phyloP scores from a whole-genome alignment of 352 stramenopile species.

The Pythium utonaiense region DNA sequence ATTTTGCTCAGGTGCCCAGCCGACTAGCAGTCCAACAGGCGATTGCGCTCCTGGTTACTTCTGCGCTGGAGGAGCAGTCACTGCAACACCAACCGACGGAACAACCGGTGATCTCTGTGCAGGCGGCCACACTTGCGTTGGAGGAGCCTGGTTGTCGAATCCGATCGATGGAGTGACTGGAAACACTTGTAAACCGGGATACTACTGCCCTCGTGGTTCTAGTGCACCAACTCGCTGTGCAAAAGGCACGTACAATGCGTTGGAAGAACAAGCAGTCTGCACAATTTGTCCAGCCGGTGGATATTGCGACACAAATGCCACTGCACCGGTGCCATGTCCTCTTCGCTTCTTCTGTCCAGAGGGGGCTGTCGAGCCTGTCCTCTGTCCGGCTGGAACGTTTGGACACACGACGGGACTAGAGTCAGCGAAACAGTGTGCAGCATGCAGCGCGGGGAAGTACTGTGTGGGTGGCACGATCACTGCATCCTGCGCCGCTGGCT shows the following conservation, averaged over 20 bases:
- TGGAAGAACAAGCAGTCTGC: slow-evolving; percentile 44
- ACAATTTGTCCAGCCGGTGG: slow-evolving; percentile 47
- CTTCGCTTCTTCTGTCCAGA: slow-evolving; percentile 67
- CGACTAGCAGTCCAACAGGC: slow-evolving; percentile 50
- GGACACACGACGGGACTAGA: slow-evolving; percentile 46
- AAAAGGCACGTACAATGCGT: slow-evolving; percentile 66
- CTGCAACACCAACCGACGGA: slow-evolving; percentile 35
- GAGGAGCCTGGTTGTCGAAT: slow-evolving; percentile 41
- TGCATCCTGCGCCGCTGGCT: slow-evolving; percentile 72
- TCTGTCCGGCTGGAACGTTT: slow-evolving; percentile 83
- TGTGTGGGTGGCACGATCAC: slow-evolving; percentile 72
- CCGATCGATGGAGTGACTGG: slow-evolving; percentile 59
- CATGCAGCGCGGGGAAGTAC: slow-evolving; percentile 71
- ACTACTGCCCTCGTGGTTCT: slow-evolving; percentile 65
- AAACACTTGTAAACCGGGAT: slow-evolving; percentile 50
- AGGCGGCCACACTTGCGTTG: slow-evolving; percentile 60
- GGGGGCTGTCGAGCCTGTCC: slow-evolving; percentile 35
- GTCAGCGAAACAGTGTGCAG: slow-evolving; percentile 47
- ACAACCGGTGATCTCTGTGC: slow-evolving; percentile 46
- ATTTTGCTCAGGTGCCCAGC: slow-evolving; percentile 69
- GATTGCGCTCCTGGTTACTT: slow-evolving; percentile 64
- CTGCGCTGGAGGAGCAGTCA: slow-evolving; percentile 48
- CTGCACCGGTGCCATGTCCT: slow-evolving; percentile 45
- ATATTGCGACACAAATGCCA: slow-evolving; percentile 71
- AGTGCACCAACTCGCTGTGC: slow-evolving; percentile 45